phyloP scores from a whole-genome alignment of 2,329 filamentous ascomycete species.

The Tolypocladium sp. region DNA sequence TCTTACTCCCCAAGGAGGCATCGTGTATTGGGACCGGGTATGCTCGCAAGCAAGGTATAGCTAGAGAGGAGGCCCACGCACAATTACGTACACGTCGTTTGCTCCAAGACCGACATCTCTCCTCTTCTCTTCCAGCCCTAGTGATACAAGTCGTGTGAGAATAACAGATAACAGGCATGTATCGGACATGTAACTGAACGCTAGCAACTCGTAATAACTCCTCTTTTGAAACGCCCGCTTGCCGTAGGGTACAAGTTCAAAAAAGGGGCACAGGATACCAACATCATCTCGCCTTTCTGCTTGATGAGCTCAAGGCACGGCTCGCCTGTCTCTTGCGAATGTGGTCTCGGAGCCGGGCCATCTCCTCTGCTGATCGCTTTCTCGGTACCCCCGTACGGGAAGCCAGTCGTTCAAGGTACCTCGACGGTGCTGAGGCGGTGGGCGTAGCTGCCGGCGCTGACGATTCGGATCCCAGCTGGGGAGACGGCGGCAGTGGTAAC shows the following conservation, averaged over 20 bases:
- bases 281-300: not conserved
- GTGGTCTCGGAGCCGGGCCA: slow-evolving; percentile 15
- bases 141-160: not conserved
- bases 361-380: slow-evolving; percentile 11
- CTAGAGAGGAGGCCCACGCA: slow-evolving; percentile 3
- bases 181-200: not conserved
- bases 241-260: not conserved
- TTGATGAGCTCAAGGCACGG: not conserved
- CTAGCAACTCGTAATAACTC: not conserved
- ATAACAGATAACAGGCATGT: too few species aligned
- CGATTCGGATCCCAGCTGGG: slow-evolving; percentile 8
- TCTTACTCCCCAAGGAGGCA: slow-evolving; percentile 9
- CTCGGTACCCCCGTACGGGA: not conserved
- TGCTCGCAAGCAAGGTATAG: not conserved
- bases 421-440: slow-evolving; percentile 7
- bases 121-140: not conserved
- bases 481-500: slow-evolving; percentile 2
- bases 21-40: not conserved
- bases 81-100: not conserved
- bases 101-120: not conserved
- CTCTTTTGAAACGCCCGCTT: not conserved
- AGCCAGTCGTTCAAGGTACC: not conserved
- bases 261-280: not conserved
- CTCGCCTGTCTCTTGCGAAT: slow-evolving; percentile 13
- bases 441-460: slow-evolving; percentile 8